phyloP scores from a whole-genome alignment of 1,284 basidiomycete species.

The Cryptococcus wingfieldii region DNA sequence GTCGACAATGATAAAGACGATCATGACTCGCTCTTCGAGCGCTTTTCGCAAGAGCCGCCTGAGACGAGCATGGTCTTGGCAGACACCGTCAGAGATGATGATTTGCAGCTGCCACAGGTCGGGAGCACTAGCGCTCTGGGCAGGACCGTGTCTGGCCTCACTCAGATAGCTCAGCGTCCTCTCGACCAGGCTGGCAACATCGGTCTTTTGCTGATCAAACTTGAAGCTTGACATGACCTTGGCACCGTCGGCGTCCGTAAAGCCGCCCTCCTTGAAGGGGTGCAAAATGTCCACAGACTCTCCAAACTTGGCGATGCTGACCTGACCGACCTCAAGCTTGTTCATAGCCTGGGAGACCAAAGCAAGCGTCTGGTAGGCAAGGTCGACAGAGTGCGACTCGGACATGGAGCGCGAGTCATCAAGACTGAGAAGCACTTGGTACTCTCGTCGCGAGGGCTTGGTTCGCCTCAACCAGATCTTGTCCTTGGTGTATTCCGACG shows the following conservation, averaged over 20 bases:
- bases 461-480: conserved; percentile 98
- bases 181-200: conserved; percentile 82
- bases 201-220: conserved; percentile 87
- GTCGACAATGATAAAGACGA: conserved; percentile 96
- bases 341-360: conserved; percentile 86
- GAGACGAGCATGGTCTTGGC: conserved; percentile 87
- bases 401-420: conserved; percentile 98
- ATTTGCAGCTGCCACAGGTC: conserved; percentile 98
- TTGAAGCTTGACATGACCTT: conserved; percentile 78
- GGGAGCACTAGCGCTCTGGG: conserved; percentile 55
- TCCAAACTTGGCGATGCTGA: conserved; percentile 89
- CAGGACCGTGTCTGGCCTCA: conserved; percentile 64
- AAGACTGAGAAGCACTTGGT: conserved; percentile 90
- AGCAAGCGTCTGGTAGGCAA: conserved; percentile 91
- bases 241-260: conserved; percentile 73
- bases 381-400: conserved; percentile 84
- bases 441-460: conserved; percentile 87
- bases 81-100: conserved; percentile 98
- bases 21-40: conserved; percentile 85
- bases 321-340: conserved; percentile 89
- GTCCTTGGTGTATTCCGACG: conserved; percentile 98
- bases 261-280: conserved; percentile 68
- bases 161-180: conserved; percentile 73
- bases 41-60: conserved; percentile 77
- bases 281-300: conserved; percentile 83